A percentile compares a stretch with the other conserved stretches of the same genome.
Evolutionary conservation across 1,139 yeast genomes (phyloP).

Genomic region (Blastobotrys arbuscula): DNA sequence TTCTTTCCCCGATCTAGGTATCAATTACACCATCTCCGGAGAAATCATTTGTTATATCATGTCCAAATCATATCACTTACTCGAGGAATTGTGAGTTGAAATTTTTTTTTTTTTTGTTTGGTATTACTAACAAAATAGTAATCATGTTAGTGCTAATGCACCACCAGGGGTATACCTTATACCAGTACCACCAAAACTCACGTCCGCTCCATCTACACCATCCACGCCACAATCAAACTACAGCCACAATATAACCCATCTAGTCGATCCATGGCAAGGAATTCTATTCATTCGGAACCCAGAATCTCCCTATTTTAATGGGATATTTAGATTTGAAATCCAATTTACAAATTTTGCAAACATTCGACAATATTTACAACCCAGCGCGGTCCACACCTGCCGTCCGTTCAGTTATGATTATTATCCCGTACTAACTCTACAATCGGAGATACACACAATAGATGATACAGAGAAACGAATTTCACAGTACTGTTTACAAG

Average conservation of each 20-base stretch:
- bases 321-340: slow-evolving; percentile 16
- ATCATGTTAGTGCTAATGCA: slow-evolving; percentile 11
- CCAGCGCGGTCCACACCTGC: background rate
- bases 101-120: background rate
- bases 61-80: slow-evolving; percentile 13
- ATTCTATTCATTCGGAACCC: slow-evolving; percentile 14
- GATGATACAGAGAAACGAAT: slow-evolving; percentile 9
- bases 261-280: slow-evolving; percentile 17
- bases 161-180: slow-evolving; percentile 16
- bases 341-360: slow-evolving; percentile 12
- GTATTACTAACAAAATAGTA: slow-evolving; percentile 8
- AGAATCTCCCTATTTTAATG: slow-evolving; percentile 13
- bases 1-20: no score
- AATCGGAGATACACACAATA: slow-evolving; percentile 14
- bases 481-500: slow-evolving; percentile 16
- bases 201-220: background rate
- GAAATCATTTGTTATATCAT: background rate
- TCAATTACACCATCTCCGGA: no score
- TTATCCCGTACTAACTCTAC: slow-evolving; percentile 14
- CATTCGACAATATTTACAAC: slow-evolving; percentile 14
- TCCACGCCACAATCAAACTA: background rate
- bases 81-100: slow-evolving; percentile 15
- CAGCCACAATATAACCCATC: background rate
- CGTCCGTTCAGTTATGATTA: slow-evolving; percentile 9
- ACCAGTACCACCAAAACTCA: slow-evolving; percentile 13